phyloP scores from a whole-genome alignment of 169 alveolate genomes.

The Cryptosporidium xiaoi region DNA sequence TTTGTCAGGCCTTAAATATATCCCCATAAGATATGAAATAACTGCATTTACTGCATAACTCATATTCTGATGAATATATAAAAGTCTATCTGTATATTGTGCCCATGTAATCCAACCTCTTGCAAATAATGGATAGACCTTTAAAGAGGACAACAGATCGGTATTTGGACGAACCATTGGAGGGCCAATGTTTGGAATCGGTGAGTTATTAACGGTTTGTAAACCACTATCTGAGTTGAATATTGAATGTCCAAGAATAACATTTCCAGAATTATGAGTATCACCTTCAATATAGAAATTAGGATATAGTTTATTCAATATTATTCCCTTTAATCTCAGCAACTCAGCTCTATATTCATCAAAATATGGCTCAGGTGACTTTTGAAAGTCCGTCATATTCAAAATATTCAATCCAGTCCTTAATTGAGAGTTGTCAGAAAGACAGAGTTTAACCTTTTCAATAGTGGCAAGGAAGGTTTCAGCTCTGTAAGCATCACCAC shows the following conservation, averaged over 20 bases:
- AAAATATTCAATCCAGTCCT: constrained; percentile 68
- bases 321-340: constrained; percentile 46
- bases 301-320: constrained; percentile 51
- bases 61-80: constrained; percentile 76
- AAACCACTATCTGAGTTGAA: constrained; percentile 48
- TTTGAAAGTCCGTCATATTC: constrained; percentile 72
- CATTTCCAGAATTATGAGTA: constrained; percentile 4
- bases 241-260: neutral
- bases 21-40: constrained; percentile 81
- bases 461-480: constrained; percentile 70
- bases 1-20: constrained; percentile 79
- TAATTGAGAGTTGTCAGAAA: constrained; percentile 56
- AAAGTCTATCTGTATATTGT: constrained; percentile 76
- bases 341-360: constrained; percentile 74
- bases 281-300: constrained; percentile 70
- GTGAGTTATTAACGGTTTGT: neutral
- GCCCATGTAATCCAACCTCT: constrained; percentile 85
- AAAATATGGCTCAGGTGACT: constrained; percentile 64
- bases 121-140: constrained; percentile 80
- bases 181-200: constrained; percentile 1
- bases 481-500: constrained; percentile 73
- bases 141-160: constrained; percentile 79
- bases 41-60: constrained; percentile 79
- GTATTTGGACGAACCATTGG: constrained; percentile 70
- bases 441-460: constrained; percentile 67